Evolutionary conservation across 768 basidiomycete genomes (phyloP).

Genomic region (Kwoniella bestiolae): DNA sequence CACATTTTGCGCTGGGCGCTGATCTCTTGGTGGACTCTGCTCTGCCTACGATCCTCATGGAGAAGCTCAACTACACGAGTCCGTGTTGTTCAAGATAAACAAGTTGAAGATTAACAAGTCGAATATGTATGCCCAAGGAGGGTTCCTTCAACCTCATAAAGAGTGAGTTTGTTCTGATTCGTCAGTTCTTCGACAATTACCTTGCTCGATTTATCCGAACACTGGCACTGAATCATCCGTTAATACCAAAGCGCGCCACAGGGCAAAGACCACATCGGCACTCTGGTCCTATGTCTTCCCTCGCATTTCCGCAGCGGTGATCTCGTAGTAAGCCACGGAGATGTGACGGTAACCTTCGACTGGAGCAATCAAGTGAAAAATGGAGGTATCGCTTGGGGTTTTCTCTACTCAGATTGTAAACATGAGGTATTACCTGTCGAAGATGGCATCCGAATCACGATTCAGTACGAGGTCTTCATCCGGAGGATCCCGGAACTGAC

Average conservation of each 20-base stretch:
- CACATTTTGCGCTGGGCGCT: constrained; percentile 11
- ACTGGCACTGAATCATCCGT: too few species aligned
- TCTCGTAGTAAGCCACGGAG: constrained; percentile 25
- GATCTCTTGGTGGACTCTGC: constrained; percentile 8
- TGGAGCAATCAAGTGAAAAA: constrained; percentile 18
- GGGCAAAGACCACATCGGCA: constrained; percentile 26
- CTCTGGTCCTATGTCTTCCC: constrained; percentile 31
- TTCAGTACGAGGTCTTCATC: constrained; percentile 55
- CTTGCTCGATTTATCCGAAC: too few species aligned
- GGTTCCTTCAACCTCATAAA: constrained; percentile 30
- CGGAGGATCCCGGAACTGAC: background rate
- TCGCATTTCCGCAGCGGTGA: constrained; percentile 25
- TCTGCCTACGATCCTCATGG: background rate
- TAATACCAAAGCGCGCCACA: too few species aligned
- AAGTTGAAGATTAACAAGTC: constrained; percentile 32
- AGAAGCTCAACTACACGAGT: constrained; percentile 2
- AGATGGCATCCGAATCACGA: constrained; percentile 61
- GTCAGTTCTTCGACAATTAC: too few species aligned
- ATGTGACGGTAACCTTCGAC: constrained; percentile 6
- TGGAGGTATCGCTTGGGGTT: constrained; percentile 54
- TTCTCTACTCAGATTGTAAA: constrained; percentile 62
- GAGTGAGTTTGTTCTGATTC: constrained; percentile 19
- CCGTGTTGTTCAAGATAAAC: constrained; percentile 2
- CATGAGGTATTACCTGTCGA: constrained; percentile 61
- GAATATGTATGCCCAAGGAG: constrained; percentile 26